A percentile compares a stretch with the other conserved stretches of the same genome.
These are phyloP conservation scores for Entophlyctis luteolus DNA, from an alignment of 192 early-diverging fungal species.

Conservation along the genomic window DNA sequence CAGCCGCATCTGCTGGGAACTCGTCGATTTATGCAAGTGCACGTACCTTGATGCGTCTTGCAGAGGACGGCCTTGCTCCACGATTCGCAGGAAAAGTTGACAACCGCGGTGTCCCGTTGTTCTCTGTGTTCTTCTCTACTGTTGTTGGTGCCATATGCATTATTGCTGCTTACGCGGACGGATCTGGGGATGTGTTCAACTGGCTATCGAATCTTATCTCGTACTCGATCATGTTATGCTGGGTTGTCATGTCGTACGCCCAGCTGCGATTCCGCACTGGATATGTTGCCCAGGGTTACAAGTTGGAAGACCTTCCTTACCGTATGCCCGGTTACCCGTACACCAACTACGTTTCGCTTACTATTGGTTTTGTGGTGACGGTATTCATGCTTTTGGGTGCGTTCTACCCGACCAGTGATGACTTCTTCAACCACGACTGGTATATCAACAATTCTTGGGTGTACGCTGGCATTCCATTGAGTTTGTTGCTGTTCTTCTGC, in stretches of 20 bases:
- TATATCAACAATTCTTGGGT: slow-evolving; percentile 14
- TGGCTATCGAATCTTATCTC: slow-evolving; percentile 37
- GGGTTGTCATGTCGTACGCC: slow-evolving; percentile 26
- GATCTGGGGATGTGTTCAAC: slow-evolving; percentile 42
- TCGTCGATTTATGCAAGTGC: slow-evolving; percentile 72
- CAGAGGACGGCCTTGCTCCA: slow-evolving; percentile 64
- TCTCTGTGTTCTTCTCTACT: slow-evolving; percentile 40
- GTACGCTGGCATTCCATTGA: slow-evolving; percentile 19
- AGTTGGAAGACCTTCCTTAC: slow-evolving; percentile 23
- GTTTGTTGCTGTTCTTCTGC: slow-evolving; percentile 5
- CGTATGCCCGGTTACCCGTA: slow-evolving; percentile 18
- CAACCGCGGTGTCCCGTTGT: slow-evolving; percentile 61
- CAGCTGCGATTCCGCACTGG: slow-evolving; percentile 26
- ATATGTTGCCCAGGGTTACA: slow-evolving; percentile 13
- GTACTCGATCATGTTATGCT: slow-evolving; percentile 16
- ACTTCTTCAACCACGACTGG: slow-evolving; percentile 9
- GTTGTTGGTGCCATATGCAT: not conserved
- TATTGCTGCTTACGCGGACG: slow-evolving; percentile 13
- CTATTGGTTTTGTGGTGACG: slow-evolving; percentile 14
- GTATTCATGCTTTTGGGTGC: slow-evolving; percentile 10
- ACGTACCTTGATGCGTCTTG: slow-evolving; percentile 59
- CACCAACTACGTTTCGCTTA: slow-evolving; percentile 8
- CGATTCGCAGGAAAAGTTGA: slow-evolving; percentile 45
- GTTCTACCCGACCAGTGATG: slow-evolving; percentile 1
- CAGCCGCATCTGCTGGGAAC: slow-evolving; percentile 72